These are phyloP conservation scores for Macrophomina tecta DNA, from an alignment of 2,329 filamentous ascomycete species.

Conservation along the genomic window DNA sequence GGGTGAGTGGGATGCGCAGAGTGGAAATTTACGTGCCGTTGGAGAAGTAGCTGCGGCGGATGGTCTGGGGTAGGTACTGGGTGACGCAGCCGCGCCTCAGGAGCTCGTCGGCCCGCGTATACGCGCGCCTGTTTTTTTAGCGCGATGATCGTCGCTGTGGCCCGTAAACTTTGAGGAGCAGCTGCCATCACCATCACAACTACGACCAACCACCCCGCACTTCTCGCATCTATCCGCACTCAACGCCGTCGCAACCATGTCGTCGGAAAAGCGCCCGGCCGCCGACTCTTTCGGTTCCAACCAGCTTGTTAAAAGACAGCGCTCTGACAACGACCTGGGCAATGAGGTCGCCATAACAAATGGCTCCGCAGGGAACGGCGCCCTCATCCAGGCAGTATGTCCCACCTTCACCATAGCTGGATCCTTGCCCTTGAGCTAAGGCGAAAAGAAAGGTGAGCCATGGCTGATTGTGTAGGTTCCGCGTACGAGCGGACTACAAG, in stretches of 20 bases:
- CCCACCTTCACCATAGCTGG: slow-evolving; percentile 2
- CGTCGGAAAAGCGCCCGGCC: slow-evolving; percentile 90
- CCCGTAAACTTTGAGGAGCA: slow-evolving; percentile 27
- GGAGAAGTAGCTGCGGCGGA: slow-evolving; percentile 1
- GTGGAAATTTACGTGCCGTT: neutral
- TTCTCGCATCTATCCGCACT: neutral
- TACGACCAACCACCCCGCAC: slow-evolving; percentile 9
- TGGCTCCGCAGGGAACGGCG: slow-evolving; percentile 62
- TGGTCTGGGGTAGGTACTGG: slow-evolving; percentile 3
- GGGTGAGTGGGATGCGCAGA: slow-evolving; percentile 7
- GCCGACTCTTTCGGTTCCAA: slow-evolving; percentile 78
- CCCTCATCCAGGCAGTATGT: slow-evolving; percentile 71
- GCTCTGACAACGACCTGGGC: slow-evolving; percentile 65
- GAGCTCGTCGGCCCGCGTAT: slow-evolving; percentile 20
- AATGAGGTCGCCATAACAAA: slow-evolving; percentile 63
- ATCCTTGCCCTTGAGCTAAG: slow-evolving; percentile 34
- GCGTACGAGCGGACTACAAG: slow-evolving; percentile 81
- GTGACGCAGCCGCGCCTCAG: slow-evolving; percentile 21
- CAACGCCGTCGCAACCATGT: slow-evolving; percentile 64
- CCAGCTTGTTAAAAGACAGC: slow-evolving; percentile 89
- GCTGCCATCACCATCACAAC: slow-evolving; percentile 15
- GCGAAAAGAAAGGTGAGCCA: slow-evolving; percentile 28
- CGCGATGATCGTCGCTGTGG: slow-evolving; percentile 21
- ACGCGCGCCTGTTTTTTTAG: slow-evolving; percentile 8
- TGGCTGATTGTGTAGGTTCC: slow-evolving; percentile 64